Percentiles rank a stretch among this genome's conserved stretches.
phyloP scores from a whole-genome alignment of 441 rosid genomes.

The Erodium moschatum region DNA sequence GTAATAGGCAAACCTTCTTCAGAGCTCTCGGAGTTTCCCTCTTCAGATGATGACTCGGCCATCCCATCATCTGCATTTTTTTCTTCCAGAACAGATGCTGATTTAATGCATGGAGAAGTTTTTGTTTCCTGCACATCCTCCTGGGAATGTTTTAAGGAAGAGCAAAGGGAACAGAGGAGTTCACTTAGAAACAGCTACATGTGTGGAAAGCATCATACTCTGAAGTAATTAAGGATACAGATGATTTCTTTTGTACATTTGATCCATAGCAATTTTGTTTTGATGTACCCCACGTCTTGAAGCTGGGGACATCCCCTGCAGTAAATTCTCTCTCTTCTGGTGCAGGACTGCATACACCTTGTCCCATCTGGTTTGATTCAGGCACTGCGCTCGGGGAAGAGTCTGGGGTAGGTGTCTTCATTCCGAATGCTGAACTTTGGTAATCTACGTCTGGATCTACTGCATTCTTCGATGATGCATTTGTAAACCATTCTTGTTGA shows the following conservation, averaged over 20 bases:
- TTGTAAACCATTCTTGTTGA: conserved; percentile 28
- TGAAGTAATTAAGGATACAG: conserved; percentile 42
- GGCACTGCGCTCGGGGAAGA: conserved; percentile 38
- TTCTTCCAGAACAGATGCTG: conserved; percentile 26
- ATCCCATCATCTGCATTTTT: conserved; percentile 31
- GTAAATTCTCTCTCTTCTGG: conserved; percentile 30
- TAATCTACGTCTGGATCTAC: conserved; percentile 33
- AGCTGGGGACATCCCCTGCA: conserved; percentile 35
- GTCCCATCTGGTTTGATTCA: conserved; percentile 31
- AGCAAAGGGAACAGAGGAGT: conserved; percentile 26
- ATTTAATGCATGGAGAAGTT: conserved; percentile 30
- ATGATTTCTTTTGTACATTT: conserved; percentile 29
- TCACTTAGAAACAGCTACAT: conserved; percentile 12
- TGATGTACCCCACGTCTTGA: conserved; percentile 35
- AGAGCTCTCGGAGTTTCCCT: conserved; percentile 36
- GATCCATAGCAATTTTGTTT: conserved; percentile 32
- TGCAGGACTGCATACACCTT: conserved; percentile 32
- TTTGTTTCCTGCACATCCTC: conserved; percentile 32
- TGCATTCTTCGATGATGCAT: conserved; percentile 27
- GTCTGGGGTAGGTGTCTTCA: conserved; percentile 32
- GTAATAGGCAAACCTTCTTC: conserved; percentile 40
- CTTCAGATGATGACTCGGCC: conserved; percentile 41
- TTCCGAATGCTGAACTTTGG: conserved; percentile 55
- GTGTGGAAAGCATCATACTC: conserved; percentile 9
- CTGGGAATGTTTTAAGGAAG: conserved; percentile 48